A percentile compares a stretch with the other conserved stretches of the same genome.
Conservation (phyloP, 2,329 filamentous ascomycete genomes). For the Colletotrichum orchidophilum region DNA sequence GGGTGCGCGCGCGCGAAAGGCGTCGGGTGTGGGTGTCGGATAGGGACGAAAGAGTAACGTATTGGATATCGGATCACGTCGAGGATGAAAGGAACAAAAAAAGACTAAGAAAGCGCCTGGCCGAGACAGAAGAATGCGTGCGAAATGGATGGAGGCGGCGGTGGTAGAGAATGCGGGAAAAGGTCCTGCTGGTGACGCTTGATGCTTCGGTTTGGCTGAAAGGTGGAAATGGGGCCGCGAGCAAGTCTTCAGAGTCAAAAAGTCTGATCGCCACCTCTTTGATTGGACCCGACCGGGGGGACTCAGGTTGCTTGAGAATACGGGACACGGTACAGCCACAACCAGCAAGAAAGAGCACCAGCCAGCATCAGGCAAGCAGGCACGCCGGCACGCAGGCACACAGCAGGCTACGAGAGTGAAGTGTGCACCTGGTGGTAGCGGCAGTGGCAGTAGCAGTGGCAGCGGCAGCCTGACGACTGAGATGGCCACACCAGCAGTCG, state of each 20-base stretch:
- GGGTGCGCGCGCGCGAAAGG: conserved; percentile 4
- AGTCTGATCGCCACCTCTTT: conserved; percentile 46
- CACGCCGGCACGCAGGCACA: neutral
- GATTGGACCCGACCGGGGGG: conserved; percentile 44
- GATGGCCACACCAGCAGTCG: neutral
- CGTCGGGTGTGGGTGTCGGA: conserved; percentile 2
- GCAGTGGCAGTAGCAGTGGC: conserved; percentile 8
- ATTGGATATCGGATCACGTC: conserved; percentile 17
- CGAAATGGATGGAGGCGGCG: conserved; percentile 26
- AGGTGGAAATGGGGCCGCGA: conserved; percentile 32
- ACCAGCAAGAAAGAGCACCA: conserved; percentile 15
- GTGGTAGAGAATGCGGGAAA: conserved; percentile 27
- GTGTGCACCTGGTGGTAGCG: neutral
- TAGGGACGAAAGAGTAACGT: neutral
- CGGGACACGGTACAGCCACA: conserved; percentile 8
- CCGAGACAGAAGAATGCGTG: conserved; percentile 21
- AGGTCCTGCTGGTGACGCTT: conserved; percentile 30
- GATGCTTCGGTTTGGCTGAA: conserved; percentile 30
- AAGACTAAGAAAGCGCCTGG: conserved; percentile 34
- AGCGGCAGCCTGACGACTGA: conserved; percentile 26
- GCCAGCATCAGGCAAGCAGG: neutral
- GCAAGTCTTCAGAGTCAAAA: conserved; percentile 38
- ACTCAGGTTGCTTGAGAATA: conserved; percentile 11
- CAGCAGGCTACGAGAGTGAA: neutral
- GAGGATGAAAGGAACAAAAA: conserved; percentile 24